Evolutionary conservation across 2,329 filamentous ascomycete genomes (phyloP).

Genomic region (Xylariomycetidae sp.): DNA sequence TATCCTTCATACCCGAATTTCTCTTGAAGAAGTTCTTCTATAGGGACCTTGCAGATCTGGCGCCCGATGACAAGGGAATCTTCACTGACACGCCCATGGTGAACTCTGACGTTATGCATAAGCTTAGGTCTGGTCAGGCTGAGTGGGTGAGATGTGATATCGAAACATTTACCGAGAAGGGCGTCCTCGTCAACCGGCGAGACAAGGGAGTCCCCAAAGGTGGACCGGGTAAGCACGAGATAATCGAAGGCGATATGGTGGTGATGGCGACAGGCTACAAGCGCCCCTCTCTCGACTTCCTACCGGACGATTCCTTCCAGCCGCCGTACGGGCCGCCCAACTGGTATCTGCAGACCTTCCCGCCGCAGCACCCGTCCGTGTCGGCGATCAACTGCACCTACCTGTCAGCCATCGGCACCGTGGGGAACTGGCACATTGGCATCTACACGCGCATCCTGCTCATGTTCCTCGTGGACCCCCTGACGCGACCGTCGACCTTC

Average conservation of each 20-base stretch:
- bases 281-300: slow-evolving; percentile 66
- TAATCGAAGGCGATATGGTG: slow-evolving; percentile 69
- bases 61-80: slow-evolving; percentile 66
- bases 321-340: slow-evolving; percentile 74
- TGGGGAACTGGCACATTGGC: slow-evolving; percentile 85
- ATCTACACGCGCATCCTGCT: slow-evolving; percentile 83
- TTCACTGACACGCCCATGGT: slow-evolving; percentile 86
- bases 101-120: slow-evolving; percentile 74
- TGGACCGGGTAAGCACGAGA: slow-evolving; percentile 64
- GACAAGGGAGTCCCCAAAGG: slow-evolving; percentile 67
- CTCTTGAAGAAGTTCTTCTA: slow-evolving; percentile 78
- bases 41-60: slow-evolving; percentile 69
- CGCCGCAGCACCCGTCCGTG: slow-evolving; percentile 66
- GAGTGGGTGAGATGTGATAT: slow-evolving; percentile 83
- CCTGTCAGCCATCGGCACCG: slow-evolving; percentile 72
- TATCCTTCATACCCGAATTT: slow-evolving; percentile 75
- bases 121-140: slow-evolving; percentile 66
- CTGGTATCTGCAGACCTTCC: slow-evolving; percentile 87
- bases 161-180: slow-evolving; percentile 55
- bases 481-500: slow-evolving; percentile 64
- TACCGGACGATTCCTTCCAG: slow-evolving; percentile 68
- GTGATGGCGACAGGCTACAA: slow-evolving; percentile 82
- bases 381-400: slow-evolving; percentile 81
- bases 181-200: slow-evolving; percentile 68
- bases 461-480: slow-evolving; percentile 79